These are phyloP conservation scores for Prunus armeniaca DNA, from an alignment of 306 rosid genomes.

Conservation along the genomic window DNA sequence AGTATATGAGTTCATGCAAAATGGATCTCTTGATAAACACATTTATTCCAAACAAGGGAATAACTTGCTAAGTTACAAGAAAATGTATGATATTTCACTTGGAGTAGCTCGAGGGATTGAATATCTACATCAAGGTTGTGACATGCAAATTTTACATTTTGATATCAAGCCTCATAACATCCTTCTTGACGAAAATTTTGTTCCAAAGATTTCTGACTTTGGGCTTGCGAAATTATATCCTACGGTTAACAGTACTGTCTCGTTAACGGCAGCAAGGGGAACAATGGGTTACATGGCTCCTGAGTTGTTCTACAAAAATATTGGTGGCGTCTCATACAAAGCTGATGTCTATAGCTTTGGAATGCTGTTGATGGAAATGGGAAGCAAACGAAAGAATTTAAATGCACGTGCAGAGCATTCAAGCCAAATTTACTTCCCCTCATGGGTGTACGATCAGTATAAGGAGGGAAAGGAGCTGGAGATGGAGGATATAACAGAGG, in stretches of 20 bases:
- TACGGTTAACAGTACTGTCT: background rate
- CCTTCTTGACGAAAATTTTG: conserved; percentile 2
- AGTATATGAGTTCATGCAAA: background rate
- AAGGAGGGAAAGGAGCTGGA: background rate
- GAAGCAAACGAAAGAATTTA: background rate
- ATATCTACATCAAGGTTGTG: conserved; percentile 9
- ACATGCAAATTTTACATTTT: conserved; percentile 13
- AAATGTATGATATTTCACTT: background rate
- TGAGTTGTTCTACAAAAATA: background rate
- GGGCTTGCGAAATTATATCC: conserved; percentile 6
- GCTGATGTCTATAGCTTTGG: conserved; percentile 11
- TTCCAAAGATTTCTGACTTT: conserved; percentile 1
- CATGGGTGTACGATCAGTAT: background rate
- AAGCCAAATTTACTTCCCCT: conserved; percentile 8
- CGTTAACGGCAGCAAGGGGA: conserved; percentile 4
- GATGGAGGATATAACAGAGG: background rate
- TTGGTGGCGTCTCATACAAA: background rate
- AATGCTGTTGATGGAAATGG: conserved; percentile 6
- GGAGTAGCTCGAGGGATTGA: conserved; percentile 1
- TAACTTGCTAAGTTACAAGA: background rate
- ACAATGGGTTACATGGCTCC: conserved; percentile 9
- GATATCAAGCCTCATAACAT: conserved; percentile 10
- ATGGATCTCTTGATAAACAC: background rate
- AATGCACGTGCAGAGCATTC: background rate
- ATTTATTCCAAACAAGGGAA: background rate